Evolutionary conservation across 2,329 filamentous ascomycete species (phyloP).

Genomic region (Nigrospora osmanthi): DNA sequence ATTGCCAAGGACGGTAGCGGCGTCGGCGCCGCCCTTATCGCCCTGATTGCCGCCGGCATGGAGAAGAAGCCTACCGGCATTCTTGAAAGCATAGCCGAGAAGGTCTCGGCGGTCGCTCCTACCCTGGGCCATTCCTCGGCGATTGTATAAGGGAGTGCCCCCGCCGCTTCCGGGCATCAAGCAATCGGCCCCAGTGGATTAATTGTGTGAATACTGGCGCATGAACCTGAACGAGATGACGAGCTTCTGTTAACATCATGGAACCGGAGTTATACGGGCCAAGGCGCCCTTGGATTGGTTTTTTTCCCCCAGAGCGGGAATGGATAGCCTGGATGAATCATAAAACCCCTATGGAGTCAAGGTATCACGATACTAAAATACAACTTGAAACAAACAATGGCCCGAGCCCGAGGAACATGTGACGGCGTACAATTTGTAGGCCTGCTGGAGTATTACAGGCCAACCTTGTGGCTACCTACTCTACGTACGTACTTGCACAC

Average conservation of each 20-base stretch:
- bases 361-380: no score
- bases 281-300: no score
- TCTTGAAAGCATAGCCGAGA: slow-evolving; percentile 28
- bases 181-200: not conserved
- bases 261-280: no score
- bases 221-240: not conserved
- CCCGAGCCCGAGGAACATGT: no score
- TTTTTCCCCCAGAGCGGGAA: no score
- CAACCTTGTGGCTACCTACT: no score
- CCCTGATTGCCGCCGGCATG: slow-evolving; percentile 71
- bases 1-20: slow-evolving; percentile 96
- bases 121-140: slow-evolving; percentile 14
- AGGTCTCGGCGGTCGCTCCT: slow-evolving; percentile 13
- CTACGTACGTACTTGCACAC: no score
- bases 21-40: slow-evolving; percentile 92
- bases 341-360: no score
- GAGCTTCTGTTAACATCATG: not conserved
- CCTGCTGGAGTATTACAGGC: no score
- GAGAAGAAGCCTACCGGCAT: slow-evolving; percentile 35
- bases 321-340: no score
- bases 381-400: no score
- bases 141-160: slow-evolving; percentile 9
- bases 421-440: no score
- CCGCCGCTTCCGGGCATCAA: not conserved
- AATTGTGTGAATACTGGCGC: not conserved